Evolutionary conservation across 2,329 filamentous ascomycete species (phyloP).

Genomic region (Hawksworthiomyces lignivorus): DNA sequence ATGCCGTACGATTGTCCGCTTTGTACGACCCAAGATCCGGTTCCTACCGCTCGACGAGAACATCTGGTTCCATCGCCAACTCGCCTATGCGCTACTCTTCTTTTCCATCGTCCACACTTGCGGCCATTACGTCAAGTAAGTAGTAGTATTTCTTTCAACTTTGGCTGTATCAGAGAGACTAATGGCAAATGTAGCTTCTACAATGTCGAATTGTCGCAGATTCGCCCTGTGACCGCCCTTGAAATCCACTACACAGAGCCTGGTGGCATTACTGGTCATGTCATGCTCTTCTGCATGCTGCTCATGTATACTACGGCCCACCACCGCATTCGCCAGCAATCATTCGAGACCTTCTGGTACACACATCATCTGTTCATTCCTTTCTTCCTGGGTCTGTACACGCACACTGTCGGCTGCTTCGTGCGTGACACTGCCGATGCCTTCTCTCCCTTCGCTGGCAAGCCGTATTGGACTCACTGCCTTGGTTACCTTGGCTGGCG

Average conservation of each 20-base stretch:
- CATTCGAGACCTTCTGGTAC: slow-evolving; percentile 98
- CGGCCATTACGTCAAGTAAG: slow-evolving; percentile 90
- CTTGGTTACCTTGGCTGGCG: slow-evolving; percentile 94
- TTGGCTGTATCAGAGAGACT: too few relatives aligned
- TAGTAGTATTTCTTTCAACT: too few relatives aligned
- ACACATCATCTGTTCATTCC: slow-evolving; percentile 98
- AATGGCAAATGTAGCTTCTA: slow-evolving; percentile 59
- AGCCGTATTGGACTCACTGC: slow-evolving; percentile 82
- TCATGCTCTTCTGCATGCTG: slow-evolving; percentile 99
- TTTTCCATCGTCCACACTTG: slow-evolving; percentile 72
- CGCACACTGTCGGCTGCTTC: slow-evolving; percentile 92
- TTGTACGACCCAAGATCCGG: slow-evolving; percentile 75
- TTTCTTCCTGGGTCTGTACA: slow-evolving; percentile 89
- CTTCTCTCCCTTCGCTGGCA: slow-evolving; percentile 77
- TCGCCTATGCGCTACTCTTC: slow-evolving; percentile 80
- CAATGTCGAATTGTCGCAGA: slow-evolving; percentile 81
- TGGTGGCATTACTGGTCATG: slow-evolving; percentile 88
- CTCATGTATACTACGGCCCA: slow-evolving; percentile 97
- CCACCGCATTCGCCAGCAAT: slow-evolving; percentile 87
- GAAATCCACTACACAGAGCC: slow-evolving; percentile 87
- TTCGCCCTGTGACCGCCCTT: slow-evolving; percentile 71
- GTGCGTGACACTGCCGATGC: slow-evolving; percentile 70
- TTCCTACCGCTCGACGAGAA: slow-evolving; percentile 95
- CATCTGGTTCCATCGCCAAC: slow-evolving; percentile 91
- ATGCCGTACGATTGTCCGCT: slow-evolving; percentile 82